Evolutionary conservation across 805 yeast species (phyloP).

Genomic region (Torulaspora franciscae): DNA sequence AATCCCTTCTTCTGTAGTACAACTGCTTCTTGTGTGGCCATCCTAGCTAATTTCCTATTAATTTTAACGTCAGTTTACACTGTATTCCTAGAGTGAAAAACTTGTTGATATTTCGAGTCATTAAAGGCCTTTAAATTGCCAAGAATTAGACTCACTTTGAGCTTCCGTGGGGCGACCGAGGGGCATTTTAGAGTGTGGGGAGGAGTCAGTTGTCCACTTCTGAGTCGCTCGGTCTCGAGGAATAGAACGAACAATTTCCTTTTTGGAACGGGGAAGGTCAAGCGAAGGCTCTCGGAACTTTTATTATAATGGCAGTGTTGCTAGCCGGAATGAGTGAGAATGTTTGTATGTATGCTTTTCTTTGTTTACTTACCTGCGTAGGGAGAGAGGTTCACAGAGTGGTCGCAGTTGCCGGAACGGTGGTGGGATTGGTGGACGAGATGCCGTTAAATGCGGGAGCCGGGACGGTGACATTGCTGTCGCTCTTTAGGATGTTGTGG

Average conservation of each 20-base stretch:
- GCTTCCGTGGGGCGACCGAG: background rate
- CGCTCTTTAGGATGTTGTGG: constrained; percentile 22
- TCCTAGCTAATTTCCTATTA: constrained; percentile 7
- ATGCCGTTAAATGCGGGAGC: constrained; percentile 6
- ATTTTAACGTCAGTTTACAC: background rate
- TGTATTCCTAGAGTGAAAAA: background rate
- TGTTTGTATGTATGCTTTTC: background rate
- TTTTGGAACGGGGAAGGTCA: background rate
- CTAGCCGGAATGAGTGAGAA: background rate
- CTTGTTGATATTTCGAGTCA: background rate
- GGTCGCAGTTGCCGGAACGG: constrained; percentile 7
- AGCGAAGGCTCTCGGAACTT: background rate
- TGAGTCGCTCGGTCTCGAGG: too few species aligned
- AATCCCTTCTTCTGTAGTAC: constrained; percentile 62
- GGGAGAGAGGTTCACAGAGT: constrained; percentile 2
- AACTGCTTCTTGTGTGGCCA: constrained; percentile 39
- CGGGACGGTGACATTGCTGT: constrained; percentile 8
- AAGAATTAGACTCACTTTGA: background rate
- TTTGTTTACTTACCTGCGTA: background rate
- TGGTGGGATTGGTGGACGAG: constrained; percentile 6
- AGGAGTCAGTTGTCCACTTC: background rate
- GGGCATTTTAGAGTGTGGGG: background rate
- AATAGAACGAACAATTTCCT: background rate
- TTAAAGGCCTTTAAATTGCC: background rate
- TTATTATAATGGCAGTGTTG: background rate